Evolutionary conservation across 768 basidiomycete genomes (phyloP).

Genomic region (Termitomyces sp.): DNA sequence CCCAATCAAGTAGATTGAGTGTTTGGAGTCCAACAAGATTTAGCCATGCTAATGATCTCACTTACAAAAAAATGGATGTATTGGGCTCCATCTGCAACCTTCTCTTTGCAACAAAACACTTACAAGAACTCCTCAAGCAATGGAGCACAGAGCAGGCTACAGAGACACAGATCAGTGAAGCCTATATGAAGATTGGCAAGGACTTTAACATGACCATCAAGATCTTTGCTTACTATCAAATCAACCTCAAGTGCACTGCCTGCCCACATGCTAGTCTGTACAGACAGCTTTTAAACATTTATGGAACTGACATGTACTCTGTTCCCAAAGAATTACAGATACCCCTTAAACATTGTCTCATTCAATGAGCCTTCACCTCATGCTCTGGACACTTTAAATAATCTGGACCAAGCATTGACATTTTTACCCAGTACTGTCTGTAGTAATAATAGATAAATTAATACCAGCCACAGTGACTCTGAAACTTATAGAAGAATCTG

Average conservation of each 20-base stretch:
- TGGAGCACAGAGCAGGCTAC: conserved; percentile 64
- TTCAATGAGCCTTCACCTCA: conserved; percentile 78
- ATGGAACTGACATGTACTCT: conserved; percentile 55
- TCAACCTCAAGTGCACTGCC: conserved; percentile 58
- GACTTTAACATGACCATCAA: conserved; percentile 80
- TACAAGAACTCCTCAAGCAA: conserved; percentile 69
- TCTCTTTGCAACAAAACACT: conserved; percentile 75
- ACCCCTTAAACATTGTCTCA: conserved; percentile 64
- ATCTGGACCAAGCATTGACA: no score
- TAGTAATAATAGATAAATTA: no score
- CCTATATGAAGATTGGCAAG: conserved; percentile 85
- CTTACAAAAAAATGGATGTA: conserved; percentile 54
- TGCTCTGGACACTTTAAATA: conserved; percentile 46
- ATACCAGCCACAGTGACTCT: no score
- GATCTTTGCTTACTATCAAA: conserved; percentile 71
- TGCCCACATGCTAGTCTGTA: not conserved
- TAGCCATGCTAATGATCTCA: no score
- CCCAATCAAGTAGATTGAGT: not conserved
- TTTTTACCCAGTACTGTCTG: no score
- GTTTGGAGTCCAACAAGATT: no score
- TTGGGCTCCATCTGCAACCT: conserved; percentile 59
- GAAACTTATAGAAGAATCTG: no score
- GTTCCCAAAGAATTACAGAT: conserved; percentile 61
- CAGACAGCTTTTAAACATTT: not conserved
- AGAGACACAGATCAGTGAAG: conserved; percentile 78